Percentiles rank a stretch among this genome's conserved stretches.
phyloP scores from a whole-genome alignment of 2,329 filamentous ascomycete genomes.

The Colletotrichum kahawae region DNA sequence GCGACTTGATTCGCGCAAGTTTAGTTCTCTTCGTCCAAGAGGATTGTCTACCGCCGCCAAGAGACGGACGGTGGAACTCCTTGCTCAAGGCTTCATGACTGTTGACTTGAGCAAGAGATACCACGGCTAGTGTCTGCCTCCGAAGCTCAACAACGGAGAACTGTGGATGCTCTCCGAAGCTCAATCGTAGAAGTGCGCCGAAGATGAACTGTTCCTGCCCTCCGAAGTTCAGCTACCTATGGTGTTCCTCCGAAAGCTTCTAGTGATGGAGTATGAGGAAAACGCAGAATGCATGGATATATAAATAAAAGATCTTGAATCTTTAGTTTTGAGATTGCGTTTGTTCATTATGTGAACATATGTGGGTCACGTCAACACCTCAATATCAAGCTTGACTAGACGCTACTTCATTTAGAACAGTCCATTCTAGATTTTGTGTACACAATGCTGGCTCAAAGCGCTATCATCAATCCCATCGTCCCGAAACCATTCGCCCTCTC shows the following conservation, averaged over 20 bases:
- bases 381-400: background rate
- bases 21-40: background rate
- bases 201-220: background rate
- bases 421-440: background rate
- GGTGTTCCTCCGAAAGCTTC: background rate
- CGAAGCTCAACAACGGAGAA: background rate
- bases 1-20: background rate
- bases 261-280: background rate
- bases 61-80: background rate
- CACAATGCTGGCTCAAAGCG: background rate
- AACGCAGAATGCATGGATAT: background rate
- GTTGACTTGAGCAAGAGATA: background rate
- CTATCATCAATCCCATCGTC: background rate
- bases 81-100: fast-evolving
- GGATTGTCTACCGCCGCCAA: fast-evolving
- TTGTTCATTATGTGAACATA: background rate
- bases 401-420: background rate
- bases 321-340: fast-evolving
- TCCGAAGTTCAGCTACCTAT: background rate
- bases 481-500: background rate
- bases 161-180: background rate
- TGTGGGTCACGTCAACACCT: background rate
- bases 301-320: background rate
- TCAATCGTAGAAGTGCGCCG: background rate
- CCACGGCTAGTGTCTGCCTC: background rate